A percentile compares a stretch with the other conserved stretches of the same genome.
These are phyloP conservation scores for Cryptococcus jaspeensis DNA, from an alignment of 1,284 basidiomycete species.

Conservation along the genomic window DNA sequence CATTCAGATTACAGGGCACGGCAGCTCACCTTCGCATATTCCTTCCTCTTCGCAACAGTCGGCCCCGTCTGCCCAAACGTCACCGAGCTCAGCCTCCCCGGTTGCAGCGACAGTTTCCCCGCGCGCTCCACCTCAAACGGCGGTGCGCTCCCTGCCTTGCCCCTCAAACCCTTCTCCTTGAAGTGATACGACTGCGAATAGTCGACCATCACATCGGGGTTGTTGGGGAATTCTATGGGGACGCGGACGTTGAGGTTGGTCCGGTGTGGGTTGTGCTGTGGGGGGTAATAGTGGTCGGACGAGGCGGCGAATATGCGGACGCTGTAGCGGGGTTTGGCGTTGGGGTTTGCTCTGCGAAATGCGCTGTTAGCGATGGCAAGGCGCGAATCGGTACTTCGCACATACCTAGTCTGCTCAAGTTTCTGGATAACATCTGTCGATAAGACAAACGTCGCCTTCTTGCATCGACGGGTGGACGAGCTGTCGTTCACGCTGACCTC, in stretches of 20 bases:
- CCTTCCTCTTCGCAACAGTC: constrained; percentile 46
- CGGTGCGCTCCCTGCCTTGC: constrained; percentile 92
- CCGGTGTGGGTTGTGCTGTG: constrained; percentile 39
- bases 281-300: constrained; percentile 68
- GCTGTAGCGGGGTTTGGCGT: constrained; percentile 34
- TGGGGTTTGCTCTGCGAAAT: constrained; percentile 25
- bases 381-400: neutral
- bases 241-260: constrained; percentile 29
- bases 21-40: constrained; percentile 39
- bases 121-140: constrained; percentile 75
- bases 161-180: constrained; percentile 88
- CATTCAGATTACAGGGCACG: neutral
- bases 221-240: constrained; percentile 86
- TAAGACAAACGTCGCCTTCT: constrained; percentile 30
- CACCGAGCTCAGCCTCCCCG: constrained; percentile 62
- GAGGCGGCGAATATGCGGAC: constrained; percentile 89
- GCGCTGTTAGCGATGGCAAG: constrained; percentile 2
- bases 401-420: constrained; percentile 36
- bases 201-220: constrained; percentile 88
- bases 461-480: constrained; percentile 31
- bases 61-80: constrained; percentile 86
- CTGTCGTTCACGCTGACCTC: constrained; percentile 39
- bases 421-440: constrained; percentile 37
- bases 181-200: constrained; percentile 61
- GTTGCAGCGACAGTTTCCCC: constrained; percentile 54